These are phyloP conservation scores for Aspergillus funiculosus DNA, from an alignment of 495 filamentous ascomycete genomes.

Conservation along the genomic window DNA sequence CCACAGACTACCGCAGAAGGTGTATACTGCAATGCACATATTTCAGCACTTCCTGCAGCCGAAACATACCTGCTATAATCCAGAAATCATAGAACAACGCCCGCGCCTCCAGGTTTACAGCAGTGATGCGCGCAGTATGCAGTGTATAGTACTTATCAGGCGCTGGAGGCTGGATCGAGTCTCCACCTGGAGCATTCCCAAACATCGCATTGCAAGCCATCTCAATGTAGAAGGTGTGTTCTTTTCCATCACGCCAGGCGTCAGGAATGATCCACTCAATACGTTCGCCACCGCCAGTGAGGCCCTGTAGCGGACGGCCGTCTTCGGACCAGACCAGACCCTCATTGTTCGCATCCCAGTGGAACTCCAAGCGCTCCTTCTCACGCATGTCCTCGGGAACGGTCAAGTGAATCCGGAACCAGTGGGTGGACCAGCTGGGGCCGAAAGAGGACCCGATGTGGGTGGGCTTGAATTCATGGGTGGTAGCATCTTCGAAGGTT, in stretches of 20 bases:
- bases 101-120: slow-evolving; percentile 78
- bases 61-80: slow-evolving; percentile 64
- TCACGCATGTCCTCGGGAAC: slow-evolving; percentile 66
- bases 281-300: slow-evolving; percentile 88
- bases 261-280: slow-evolving; percentile 85
- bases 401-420: slow-evolving; percentile 78
- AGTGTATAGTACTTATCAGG: slow-evolving; percentile 76
- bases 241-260: slow-evolving; percentile 71
- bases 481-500: slow-evolving; percentile 82
- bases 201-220: slow-evolving; percentile 99
- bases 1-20: too few relatives aligned
- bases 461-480: slow-evolving; percentile 70
- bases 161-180: slow-evolving; percentile 81
- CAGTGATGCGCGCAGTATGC: slow-evolving; percentile 75
- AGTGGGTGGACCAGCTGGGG: slow-evolving; percentile 97
- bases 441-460: slow-evolving; percentile 75
- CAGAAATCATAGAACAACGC: slow-evolving; percentile 87
- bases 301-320: slow-evolving; percentile 81
- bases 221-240: slow-evolving; percentile 88
- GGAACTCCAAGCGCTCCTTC: slow-evolving; percentile 79
- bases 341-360: slow-evolving; percentile 93
- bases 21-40: too few relatives aligned
- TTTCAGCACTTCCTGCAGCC: too few relatives aligned
- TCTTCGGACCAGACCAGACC: slow-evolving; percentile 85
- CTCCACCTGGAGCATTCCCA: slow-evolving; percentile 80